Percentiles rank a stretch among this genome's conserved stretches.
phyloP scores from a whole-genome alignment of 768 basidiomycete species.

The Leccinellum rugosiceps region DNA sequence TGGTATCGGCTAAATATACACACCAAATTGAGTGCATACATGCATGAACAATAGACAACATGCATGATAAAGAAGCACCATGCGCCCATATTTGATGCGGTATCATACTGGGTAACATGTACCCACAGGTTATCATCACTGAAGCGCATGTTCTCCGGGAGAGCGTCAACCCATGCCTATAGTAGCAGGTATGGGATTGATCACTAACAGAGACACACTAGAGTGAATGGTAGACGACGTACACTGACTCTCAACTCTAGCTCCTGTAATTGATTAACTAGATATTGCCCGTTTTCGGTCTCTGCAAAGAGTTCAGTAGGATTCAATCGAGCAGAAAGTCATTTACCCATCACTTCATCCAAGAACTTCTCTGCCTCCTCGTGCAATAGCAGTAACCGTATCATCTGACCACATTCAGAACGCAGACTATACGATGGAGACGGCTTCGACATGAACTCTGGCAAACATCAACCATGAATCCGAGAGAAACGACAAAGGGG shows the following conservation, averaged over 20 bases:
- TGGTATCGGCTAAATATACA: constrained; percentile 25
- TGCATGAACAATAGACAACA: constrained; percentile 64
- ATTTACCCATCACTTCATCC: constrained; percentile 48
- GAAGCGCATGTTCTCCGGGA: constrained; percentile 72
- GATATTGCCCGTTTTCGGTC: constrained; percentile 24
- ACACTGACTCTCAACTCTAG: constrained; percentile 43
- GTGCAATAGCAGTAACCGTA: constrained; percentile 65
- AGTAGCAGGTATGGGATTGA: constrained; percentile 5
- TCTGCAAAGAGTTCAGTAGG: constrained; percentile 23
- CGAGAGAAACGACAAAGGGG: neutral
- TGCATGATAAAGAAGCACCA: constrained; percentile 84
- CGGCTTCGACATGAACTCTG: constrained; percentile 69
- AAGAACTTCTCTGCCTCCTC: constrained; percentile 56
- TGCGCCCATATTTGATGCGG: constrained; percentile 71
- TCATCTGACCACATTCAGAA: constrained; percentile 69
- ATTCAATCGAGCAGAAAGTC: neutral
- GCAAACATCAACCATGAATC: constrained; percentile 3
- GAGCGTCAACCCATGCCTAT: constrained; percentile 65
- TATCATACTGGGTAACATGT: constrained; percentile 76
- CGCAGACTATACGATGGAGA: constrained; percentile 50
- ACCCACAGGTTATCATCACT: constrained; percentile 64
- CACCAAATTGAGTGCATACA: constrained; percentile 62
- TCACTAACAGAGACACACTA: constrained; percentile 2
- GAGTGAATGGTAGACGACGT: constrained; percentile 2
- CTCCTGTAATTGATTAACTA: constrained; percentile 38